A percentile compares a stretch with the other conserved stretches of the same genome.
Conservation (phyloP, 2,329 filamentous ascomycete species). For the Penicillium sp. region DNA sequence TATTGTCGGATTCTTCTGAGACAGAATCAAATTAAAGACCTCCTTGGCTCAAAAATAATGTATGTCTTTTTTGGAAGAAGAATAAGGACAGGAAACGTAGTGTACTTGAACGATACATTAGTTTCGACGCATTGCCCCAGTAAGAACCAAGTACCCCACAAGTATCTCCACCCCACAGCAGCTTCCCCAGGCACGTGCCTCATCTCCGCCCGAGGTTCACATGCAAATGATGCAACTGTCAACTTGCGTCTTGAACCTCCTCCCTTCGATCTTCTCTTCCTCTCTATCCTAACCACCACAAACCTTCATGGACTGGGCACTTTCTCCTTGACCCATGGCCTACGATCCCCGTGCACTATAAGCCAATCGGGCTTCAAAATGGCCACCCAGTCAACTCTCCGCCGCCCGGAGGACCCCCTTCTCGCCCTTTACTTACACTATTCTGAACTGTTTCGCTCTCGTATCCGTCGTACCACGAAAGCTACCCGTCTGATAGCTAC, state of each 20-base stretch:
- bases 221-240: conserved; percentile 27
- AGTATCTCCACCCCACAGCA: neutral
- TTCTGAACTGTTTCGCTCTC: conserved; percentile 48
- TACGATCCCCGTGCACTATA: conserved; percentile 1
- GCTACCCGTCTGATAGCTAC: conserved; percentile 73
- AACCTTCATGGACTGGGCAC: neutral
- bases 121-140: neutral
- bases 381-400: conserved; percentile 85
- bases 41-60: too few relatives aligned
- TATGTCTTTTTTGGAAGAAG: too few relatives aligned
- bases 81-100: too few relatives aligned
- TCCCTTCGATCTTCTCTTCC: neutral
- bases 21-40: too few relatives aligned
- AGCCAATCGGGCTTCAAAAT: conserved; percentile 49
- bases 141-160: neutral
- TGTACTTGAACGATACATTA: neutral
- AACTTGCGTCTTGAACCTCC: neutral
- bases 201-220: conserved; percentile 27
- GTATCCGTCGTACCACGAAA: conserved; percentile 64
- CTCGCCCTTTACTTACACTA: conserved; percentile 58
- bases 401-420: conserved; percentile 65
- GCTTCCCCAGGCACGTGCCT: conserved; percentile 23
- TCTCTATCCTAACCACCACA: neutral
- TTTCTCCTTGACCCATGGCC: conserved; percentile 12
- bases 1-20: too few relatives aligned